These are phyloP conservation scores for Yarrowia sp. DNA, from an alignment of 805 yeast species.

Conservation along the genomic window DNA sequence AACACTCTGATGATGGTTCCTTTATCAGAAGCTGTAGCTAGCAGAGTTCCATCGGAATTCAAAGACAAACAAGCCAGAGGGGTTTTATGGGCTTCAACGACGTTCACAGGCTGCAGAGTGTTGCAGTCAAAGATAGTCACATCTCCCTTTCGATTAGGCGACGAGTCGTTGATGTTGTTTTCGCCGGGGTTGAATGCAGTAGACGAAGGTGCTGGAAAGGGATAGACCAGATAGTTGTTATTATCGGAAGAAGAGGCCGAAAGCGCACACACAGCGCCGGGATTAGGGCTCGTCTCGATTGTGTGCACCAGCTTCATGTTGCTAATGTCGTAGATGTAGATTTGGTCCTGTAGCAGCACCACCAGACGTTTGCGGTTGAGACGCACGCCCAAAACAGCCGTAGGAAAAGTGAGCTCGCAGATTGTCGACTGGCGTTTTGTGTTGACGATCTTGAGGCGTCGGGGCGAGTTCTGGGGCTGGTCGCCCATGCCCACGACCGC, in stretches of 20 bases:
- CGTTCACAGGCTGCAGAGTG: slow-evolving; percentile 70
- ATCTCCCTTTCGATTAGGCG: slow-evolving; percentile 48
- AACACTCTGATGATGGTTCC: slow-evolving; percentile 90
- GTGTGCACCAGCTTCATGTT: slow-evolving; percentile 80
- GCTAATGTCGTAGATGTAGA: slow-evolving; percentile 84
- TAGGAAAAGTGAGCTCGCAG: slow-evolving; percentile 86
- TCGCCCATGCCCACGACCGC: slow-evolving; percentile 81
- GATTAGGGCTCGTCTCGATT: slow-evolving; percentile 56
- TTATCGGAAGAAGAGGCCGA: slow-evolving; percentile 42
- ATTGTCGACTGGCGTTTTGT: slow-evolving; percentile 68
- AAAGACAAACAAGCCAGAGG: slow-evolving; percentile 66
- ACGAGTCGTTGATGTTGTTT: slow-evolving; percentile 24
- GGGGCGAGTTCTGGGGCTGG: slow-evolving; percentile 61
- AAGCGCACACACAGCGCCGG: slow-evolving; percentile 41
- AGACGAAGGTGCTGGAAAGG: slow-evolving; percentile 45
- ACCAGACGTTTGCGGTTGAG: slow-evolving; percentile 80
- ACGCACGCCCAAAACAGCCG: slow-evolving; percentile 65
- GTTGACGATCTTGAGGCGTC: slow-evolving; percentile 78
- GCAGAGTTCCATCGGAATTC: slow-evolving; percentile 69
- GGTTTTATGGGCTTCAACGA: slow-evolving; percentile 82
- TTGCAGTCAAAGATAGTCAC: slow-evolving; percentile 78
- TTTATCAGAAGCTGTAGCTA: slow-evolving; percentile 86
- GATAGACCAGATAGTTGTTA: slow-evolving; percentile 53
- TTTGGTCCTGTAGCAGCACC: slow-evolving; percentile 75
- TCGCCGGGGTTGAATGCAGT: slow-evolving; percentile 31